Percentiles rank a stretch among this genome's conserved stretches.
phyloP scores from a whole-genome alignment of 257 asterid species.

The Solanum phureja region DNA sequence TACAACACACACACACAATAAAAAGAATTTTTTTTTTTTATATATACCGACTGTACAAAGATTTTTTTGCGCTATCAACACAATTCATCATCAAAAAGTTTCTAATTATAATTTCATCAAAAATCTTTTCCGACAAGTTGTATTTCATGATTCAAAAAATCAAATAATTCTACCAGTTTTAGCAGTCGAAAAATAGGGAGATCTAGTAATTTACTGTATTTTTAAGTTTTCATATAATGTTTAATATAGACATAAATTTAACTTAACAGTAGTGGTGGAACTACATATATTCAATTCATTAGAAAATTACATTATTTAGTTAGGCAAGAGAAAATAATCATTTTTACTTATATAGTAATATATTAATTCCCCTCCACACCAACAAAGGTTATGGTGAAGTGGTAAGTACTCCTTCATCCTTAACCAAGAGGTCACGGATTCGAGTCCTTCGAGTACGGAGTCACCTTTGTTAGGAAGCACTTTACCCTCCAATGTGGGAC shows the following conservation, averaged over 20 bases:
- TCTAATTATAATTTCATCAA: neutral
- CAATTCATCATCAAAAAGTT: neutral
- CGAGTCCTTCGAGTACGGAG: too few species aligned
- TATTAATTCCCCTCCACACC: neutral
- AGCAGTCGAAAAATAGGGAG: neutral
- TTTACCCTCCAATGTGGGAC: too few species aligned
- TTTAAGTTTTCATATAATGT: neutral
- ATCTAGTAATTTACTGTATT: neutral
- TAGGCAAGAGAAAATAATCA: neutral
- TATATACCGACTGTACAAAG: rapidly evolving
- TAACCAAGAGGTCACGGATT: too few species aligned
- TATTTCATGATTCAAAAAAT: neutral
- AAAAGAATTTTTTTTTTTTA: neutral
- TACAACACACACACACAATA: neutral
- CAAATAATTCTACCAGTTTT: neutral
- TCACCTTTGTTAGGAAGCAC: too few species aligned
- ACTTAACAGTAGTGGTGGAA: neutral
- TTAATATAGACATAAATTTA: neutral
- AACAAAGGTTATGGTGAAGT: too few species aligned
- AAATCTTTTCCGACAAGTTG: neutral
- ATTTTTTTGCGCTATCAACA: neutral
- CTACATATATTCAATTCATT: neutral
- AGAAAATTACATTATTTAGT: neutral
- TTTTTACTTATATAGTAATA: neutral
- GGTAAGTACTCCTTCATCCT: too few species aligned